A percentile compares a stretch with the other conserved stretches of the same genome.
Conservation (phyloP, 2,329 filamentous ascomycete genomes). For the Fusarium sp. region DNA sequence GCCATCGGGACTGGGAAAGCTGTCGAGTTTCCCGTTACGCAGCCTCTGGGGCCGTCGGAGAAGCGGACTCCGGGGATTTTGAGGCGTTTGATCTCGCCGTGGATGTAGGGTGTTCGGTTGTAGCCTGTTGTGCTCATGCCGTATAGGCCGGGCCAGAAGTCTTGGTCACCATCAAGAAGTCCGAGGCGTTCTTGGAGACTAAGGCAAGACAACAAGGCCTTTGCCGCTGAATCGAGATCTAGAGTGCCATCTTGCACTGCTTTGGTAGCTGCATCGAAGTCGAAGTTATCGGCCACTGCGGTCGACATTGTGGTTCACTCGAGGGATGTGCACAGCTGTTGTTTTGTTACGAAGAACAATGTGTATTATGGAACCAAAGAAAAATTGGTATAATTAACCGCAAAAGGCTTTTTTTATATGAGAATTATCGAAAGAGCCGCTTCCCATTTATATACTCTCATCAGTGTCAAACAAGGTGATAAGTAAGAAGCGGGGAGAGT, state of each 20-base stretch:
- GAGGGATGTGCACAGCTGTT: background rate
- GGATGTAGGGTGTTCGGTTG: constrained; percentile 19
- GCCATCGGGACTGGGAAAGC: constrained; percentile 39
- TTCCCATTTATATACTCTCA: background rate
- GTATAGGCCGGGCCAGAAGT: constrained; percentile 13
- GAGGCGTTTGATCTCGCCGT: constrained; percentile 29
- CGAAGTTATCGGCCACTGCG: background rate
- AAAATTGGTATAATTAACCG: background rate
- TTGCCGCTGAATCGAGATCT: background rate
- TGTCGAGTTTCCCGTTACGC: constrained; percentile 25
- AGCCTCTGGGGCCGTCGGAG: constrained; percentile 32
- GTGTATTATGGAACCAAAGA: no score
- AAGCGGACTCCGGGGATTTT: constrained; percentile 31
- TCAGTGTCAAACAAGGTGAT: background rate
- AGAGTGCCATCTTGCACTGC: background rate
- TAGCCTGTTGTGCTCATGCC: constrained; percentile 5
- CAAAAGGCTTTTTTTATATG: rapidly evolving
- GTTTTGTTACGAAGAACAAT: background rate
- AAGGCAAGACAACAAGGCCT: background rate
- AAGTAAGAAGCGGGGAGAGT: background rate
- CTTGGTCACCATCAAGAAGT: constrained; percentile 19
- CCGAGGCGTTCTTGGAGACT: background rate
- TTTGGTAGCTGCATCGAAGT: background rate
- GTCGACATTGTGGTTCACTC: background rate
- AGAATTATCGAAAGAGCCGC: background rate